These are phyloP conservation scores for Xylaria sp. DNA, from an alignment of 495 filamentous ascomycete species.

Conservation along the genomic window DNA sequence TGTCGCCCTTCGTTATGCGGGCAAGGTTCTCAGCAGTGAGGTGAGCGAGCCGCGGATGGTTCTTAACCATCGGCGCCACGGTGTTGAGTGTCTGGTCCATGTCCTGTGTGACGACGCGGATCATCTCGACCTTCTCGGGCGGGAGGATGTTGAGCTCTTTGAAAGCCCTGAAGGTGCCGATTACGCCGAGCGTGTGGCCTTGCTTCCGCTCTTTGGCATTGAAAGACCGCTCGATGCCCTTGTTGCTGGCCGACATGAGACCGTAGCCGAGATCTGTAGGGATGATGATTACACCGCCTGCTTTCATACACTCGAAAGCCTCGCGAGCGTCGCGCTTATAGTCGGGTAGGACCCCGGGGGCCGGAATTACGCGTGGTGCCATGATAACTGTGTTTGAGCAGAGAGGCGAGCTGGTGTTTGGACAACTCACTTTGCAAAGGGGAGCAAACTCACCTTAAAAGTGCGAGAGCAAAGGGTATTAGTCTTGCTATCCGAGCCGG, in stretches of 20 bases:
- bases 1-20: constrained; percentile 36
- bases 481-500: constrained; percentile 5
- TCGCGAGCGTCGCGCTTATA: constrained; percentile 33
- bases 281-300: constrained; percentile 33
- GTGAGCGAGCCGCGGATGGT: constrained; percentile 28
- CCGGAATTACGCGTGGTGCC: constrained; percentile 27
- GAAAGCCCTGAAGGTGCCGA: constrained; percentile 37
- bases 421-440: neutral
- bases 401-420: constrained; percentile 5
- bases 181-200: constrained; percentile 38
- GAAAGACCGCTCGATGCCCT: constrained; percentile 35
- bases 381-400: constrained; percentile 6
- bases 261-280: constrained; percentile 44
- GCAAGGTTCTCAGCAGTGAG: constrained; percentile 17
- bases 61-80: constrained; percentile 29
- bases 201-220: constrained; percentile 35
- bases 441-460: neutral
- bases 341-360: constrained; percentile 33
- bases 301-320: constrained; percentile 36
- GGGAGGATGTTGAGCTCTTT: constrained; percentile 34
- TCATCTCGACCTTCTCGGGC: constrained; percentile 35
- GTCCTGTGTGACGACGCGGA: constrained; percentile 38
- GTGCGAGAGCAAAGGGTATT: neutral
- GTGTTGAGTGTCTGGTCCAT: constrained; percentile 35
- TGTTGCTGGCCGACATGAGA: constrained; percentile 35